Base-by-base conservation (phyloP, 2,329 filamentous ascomycete species). In the Ascochyta lentis region DNA sequence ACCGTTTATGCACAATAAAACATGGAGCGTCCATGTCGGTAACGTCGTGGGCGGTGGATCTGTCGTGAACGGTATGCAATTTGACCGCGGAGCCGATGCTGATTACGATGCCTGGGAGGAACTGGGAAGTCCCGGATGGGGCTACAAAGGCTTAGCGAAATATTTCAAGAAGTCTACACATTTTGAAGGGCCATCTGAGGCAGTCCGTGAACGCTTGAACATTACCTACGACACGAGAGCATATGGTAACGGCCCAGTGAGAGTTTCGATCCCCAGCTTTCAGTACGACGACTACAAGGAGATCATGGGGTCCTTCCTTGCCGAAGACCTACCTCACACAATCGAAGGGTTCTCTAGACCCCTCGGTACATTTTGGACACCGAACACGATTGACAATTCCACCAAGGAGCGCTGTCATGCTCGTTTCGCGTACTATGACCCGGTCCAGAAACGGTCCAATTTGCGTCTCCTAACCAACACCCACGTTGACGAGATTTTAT, bases 51-150 rank as follows among this genome's bases (percentile, higher is more conserved):
- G 74, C 27, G 74, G 73, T 4, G 66, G 70, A n/a, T 65, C 66
- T 3, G 63, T 66, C 1, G 61, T 74, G 44, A 76, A 76, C 58
- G 69, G 69, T 1, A 70, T 76, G 68, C 60, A 67, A 24, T 74
- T 69, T 50, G 69, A 71, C 39, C 59, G 73, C 8, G 73, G 66
- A 19, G 58, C 62, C 9, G 59, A 62, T 23, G 68, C 54, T 8
- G 72, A 74, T 43, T 76, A 76, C 55, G 80, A 87, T 67, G 78
- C 78, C 4, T 87, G 84, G 84, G 79, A 79, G 43, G 69, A 77
- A 33, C 66, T 87, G 8, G 84, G 84, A 1, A 87, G 86, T 60
- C 49, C 68, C 1, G 84, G 83, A 0, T 88, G 85, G 85, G 77
- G 78, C 1, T 87, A 81, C 80, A 72, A 82, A 41, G 75, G 75